Evolutionary conservation across 164 flowering plant genomes (phyloP).

Genomic region (Tetrastigma voinierianum): DNA sequence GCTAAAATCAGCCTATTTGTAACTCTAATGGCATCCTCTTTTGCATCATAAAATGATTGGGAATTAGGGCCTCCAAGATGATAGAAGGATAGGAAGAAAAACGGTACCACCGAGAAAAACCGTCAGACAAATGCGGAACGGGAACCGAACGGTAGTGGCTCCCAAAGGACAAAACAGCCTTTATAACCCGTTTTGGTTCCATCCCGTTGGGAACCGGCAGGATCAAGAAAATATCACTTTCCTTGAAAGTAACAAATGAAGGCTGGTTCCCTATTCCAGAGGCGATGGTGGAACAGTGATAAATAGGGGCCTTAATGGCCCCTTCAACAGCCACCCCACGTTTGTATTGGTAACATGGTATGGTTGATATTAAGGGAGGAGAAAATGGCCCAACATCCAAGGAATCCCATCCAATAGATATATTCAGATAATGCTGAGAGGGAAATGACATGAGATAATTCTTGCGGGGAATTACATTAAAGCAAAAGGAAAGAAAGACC

Average conservation of each 20-base stretch:
- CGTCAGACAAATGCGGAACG: not conserved
- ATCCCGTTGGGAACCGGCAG: not conserved
- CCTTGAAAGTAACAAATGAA: not conserved
- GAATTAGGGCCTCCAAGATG: no score
- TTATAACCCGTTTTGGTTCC: not conserved
- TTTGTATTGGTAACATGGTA: no score
- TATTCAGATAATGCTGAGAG: not conserved
- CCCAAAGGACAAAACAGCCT: slow-evolving; percentile 9
- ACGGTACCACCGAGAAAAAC: not conserved
- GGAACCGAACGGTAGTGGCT: slow-evolving; percentile 8
- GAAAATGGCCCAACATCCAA: not conserved
- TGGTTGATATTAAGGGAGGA: not conserved
- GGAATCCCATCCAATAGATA: not conserved
- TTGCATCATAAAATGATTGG: no score
- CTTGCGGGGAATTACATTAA: not conserved
- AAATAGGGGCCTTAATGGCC: not conserved
- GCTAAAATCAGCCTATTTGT: no score
- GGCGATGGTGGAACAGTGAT: no score
- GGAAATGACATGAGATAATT: no score
- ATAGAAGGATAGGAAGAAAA: no score
- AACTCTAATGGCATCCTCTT: no score
- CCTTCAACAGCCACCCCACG: not conserved
- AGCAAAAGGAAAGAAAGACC: not conserved
- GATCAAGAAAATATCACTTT: slow-evolving; percentile 1
- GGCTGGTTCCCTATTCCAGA: not conserved